Percentiles rank a stretch among this genome's conserved stretches.
Conservation (phyloP, 345 rosid genomes). For the Kandelia obovata region DNA sequence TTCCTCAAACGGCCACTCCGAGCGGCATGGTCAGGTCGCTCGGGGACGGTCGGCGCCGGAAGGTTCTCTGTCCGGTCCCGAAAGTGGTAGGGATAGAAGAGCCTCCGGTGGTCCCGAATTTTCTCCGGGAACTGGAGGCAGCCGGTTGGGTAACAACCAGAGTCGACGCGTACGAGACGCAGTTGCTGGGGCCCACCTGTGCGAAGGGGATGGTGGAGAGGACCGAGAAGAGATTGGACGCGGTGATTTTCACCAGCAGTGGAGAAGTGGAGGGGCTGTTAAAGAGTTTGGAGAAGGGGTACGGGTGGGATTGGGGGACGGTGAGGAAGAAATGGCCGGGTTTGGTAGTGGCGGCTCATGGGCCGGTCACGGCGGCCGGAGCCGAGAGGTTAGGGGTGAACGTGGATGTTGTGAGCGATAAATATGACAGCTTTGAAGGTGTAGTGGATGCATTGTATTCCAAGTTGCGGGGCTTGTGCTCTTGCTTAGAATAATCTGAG, state of each 20-base stretch:
- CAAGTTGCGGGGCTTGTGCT: conserved; percentile 18
- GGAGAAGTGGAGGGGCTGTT: conserved; percentile 58
- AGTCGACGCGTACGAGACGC: conserved; percentile 55
- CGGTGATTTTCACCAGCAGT: conserved; percentile 45
- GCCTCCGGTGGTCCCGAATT: conserved; percentile 53
- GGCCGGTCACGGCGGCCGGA: conserved; percentile 57
- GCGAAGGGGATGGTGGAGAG: conserved; percentile 32
- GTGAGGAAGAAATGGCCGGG: conserved; percentile 44
- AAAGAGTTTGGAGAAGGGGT: conserved; percentile 39
- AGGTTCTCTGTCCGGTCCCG: conserved; percentile 51
- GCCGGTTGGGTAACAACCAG: conserved; percentile 45
- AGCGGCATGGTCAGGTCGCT: conserved; percentile 34
- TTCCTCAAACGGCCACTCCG: conserved; percentile 46
- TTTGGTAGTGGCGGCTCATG: conserved; percentile 50
- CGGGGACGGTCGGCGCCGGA: conserved; percentile 40
- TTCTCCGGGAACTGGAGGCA: conserved; percentile 37
- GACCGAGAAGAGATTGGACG: conserved; percentile 32
- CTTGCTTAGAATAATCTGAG: not conserved
- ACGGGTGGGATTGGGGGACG: conserved; percentile 51
- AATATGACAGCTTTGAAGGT: conserved; percentile 43
- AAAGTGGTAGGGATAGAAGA: conserved; percentile 44
- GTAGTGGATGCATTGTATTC: conserved; percentile 39
- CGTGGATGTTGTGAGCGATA: conserved; percentile 40
- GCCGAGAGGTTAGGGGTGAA: conserved; percentile 49
- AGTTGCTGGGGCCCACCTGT: conserved; percentile 50